These are phyloP conservation scores for Yarrowia porcina DNA, from an alignment of 805 yeast species.

Conservation along the genomic window DNA sequence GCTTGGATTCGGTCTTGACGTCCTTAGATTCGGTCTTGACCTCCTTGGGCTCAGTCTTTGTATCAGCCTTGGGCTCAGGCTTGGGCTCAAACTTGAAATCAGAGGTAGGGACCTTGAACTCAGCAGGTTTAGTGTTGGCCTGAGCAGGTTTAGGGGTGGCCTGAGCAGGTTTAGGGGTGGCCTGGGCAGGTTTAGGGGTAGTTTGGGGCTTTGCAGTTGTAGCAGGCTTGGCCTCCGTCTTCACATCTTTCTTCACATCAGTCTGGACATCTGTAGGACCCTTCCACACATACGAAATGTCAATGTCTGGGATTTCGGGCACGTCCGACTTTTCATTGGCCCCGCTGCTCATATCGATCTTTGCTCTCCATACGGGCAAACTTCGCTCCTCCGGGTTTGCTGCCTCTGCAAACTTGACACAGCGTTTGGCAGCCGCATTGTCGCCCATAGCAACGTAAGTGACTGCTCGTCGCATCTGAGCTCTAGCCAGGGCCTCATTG, in stretches of 20 bases:
- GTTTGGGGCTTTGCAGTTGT: background rate
- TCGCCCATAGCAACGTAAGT: slow-evolving; percentile 32
- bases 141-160: background rate
- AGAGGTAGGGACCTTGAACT: slow-evolving; percentile 4
- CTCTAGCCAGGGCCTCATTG: slow-evolving; percentile 31
- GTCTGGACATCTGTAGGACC: background rate
- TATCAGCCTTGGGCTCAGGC: background rate
- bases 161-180: background rate
- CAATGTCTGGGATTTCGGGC: background rate
- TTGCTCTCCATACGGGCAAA: slow-evolving; percentile 30
- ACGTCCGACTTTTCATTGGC: background rate
- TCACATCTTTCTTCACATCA: too few species aligned
- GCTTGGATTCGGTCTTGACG: background rate
- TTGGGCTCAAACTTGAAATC: slow-evolving; percentile 7
- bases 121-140: background rate
- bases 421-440: slow-evolving; percentile 33
- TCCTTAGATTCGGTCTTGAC: background rate
- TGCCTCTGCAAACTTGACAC: slow-evolving; percentile 31
- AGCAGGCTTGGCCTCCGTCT: background rate
- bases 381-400: slow-evolving; percentile 29
- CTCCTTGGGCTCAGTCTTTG: background rate
- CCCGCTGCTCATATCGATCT: slow-evolving; percentile 26
- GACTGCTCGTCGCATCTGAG: slow-evolving; percentile 39
- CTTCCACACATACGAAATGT: slow-evolving; percentile 15
- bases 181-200: background rate